Evolutionary conservation across 164 flowering plant species (phyloP).

Genomic region (Buxus sempervirens): DNA sequence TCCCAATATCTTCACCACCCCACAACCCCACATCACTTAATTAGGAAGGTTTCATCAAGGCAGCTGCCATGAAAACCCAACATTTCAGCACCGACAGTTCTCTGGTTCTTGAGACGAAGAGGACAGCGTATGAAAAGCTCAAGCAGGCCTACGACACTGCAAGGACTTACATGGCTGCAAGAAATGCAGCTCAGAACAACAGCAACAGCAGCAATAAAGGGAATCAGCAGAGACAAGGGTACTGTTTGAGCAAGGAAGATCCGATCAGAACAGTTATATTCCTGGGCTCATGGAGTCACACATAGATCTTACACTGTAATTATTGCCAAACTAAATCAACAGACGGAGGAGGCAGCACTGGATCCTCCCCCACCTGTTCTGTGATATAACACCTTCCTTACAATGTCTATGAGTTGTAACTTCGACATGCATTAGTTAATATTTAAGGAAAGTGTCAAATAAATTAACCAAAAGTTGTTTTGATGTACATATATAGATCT

Average conservation of each 20-base stretch:
- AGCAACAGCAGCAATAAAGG: not conserved
- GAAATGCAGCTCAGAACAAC: slow-evolving; percentile 6
- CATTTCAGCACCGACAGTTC: slow-evolving; percentile 25
- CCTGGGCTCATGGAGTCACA: slow-evolving; percentile 72
- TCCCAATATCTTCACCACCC: slow-evolving; percentile 15
- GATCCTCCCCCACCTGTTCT: too few species aligned
- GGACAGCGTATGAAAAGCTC: slow-evolving; percentile 33
- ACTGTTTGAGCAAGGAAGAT: slow-evolving; percentile 33
- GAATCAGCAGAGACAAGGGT: slow-evolving; percentile 32
- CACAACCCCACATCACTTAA: not conserved
- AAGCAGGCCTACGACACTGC: slow-evolving; percentile 26
- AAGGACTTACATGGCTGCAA: slow-evolving; percentile 1
- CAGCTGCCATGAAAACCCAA: slow-evolving; percentile 31
- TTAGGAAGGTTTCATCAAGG: not conserved
- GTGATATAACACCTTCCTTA: too few species aligned
- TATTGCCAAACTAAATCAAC: too few species aligned
- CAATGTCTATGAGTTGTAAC: too few species aligned
- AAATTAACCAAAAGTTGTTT: too few species aligned
- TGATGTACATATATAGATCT: too few species aligned
- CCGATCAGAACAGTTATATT: slow-evolving; percentile 70
- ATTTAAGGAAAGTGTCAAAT: too few species aligned
- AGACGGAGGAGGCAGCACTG: too few species aligned
- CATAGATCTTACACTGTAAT: slow-evolving; percentile 27
- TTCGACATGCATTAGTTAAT: too few species aligned
- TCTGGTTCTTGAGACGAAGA: slow-evolving; percentile 31